A percentile compares a stretch with the other conserved stretches of the same genome.
phyloP scores from a whole-genome alignment of 2,329 filamentous ascomycete species.

The Clarireedia hainanense region DNA sequence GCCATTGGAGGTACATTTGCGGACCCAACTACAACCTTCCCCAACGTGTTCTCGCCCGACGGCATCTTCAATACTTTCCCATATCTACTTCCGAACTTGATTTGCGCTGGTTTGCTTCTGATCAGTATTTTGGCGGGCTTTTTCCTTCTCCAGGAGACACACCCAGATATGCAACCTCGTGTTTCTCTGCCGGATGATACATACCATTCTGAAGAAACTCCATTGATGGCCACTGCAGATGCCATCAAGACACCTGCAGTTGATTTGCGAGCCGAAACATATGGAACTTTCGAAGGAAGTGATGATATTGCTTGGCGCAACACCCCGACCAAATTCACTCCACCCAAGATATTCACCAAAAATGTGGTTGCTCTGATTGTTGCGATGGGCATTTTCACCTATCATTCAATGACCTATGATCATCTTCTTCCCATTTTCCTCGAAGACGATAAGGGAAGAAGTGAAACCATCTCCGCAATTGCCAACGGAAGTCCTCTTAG shows the following conservation, averaged over 20 bases:
- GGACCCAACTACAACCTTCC: conserved; percentile 67
- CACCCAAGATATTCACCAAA: conserved; percentile 46
- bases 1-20: conserved; percentile 84
- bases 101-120: conserved; percentile 69
- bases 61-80: conserved; percentile 72
- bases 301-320: conserved; percentile 27
- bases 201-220: conserved; percentile 49
- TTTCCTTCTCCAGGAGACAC: conserved; percentile 78
- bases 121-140: conserved; percentile 76
- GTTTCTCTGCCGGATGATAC: conserved; percentile 39
- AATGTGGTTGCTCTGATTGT: conserved; percentile 68
- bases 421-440: conserved; percentile 89
- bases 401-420: conserved; percentile 93
- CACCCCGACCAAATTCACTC: conserved; percentile 19
- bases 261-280: conserved; percentile 69
- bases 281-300: conserved; percentile 56
- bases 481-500: conserved; percentile 33
- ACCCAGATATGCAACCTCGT: conserved; percentile 67
- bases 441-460: conserved; percentile 57
- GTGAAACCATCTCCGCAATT: conserved; percentile 20
- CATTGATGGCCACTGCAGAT: conserved; percentile 67
- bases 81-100: conserved; percentile 81
- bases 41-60: conserved; percentile 56
- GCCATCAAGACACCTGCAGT: conserved; percentile 65
- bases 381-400: conserved; percentile 85